A percentile compares a stretch with the other conserved stretches of the same genome.
phyloP scores from a whole-genome alignment of 2,329 filamentous ascomycete genomes.

The Beauveria sp. region DNA sequence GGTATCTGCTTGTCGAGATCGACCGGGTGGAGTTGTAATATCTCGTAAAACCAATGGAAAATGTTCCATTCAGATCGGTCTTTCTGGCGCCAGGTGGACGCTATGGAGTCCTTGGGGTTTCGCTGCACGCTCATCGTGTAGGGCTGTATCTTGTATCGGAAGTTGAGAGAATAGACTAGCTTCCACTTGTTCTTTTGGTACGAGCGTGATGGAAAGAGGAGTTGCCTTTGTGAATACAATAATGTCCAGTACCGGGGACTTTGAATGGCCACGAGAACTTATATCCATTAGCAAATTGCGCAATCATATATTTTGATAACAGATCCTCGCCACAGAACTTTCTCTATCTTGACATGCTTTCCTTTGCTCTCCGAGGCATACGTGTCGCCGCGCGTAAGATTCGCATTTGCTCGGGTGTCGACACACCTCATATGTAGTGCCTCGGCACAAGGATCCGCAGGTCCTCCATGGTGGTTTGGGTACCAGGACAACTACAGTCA shows the following conservation, averaged over 20 bases:
- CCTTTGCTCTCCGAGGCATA: not conserved
- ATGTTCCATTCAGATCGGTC: slow-evolving; percentile 14
- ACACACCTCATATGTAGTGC: not conserved
- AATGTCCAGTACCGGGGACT: not conserved
- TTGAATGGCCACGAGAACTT: not conserved
- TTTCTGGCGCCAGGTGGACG: slow-evolving; percentile 16
- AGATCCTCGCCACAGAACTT: not conserved
- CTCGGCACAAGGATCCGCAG: not conserved
- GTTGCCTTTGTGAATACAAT: not conserved
- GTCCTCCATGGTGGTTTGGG: not conserved
- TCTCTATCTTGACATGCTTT: not conserved
- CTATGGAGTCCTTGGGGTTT: slow-evolving; percentile 16
- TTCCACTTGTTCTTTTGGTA: not conserved
- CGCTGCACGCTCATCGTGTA: not conserved
- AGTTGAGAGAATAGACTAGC: not conserved
- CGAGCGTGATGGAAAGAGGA: not conserved
- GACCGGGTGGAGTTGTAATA: slow-evolving; percentile 14
- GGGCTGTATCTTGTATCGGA: not conserved
- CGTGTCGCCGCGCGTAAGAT: slow-evolving; percentile 1
- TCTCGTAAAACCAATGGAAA: slow-evolving; percentile 15
- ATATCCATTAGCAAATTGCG: not conserved
- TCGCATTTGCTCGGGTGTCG: not conserved
- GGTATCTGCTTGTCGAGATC: slow-evolving; percentile 17
- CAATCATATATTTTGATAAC: not conserved
- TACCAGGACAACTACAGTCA: not conserved